Percentiles rank a stretch among this genome's conserved stretches.
Conservation (phyloP, 768 basidiomycete genomes). For the Amyloporia xantha region DNA sequence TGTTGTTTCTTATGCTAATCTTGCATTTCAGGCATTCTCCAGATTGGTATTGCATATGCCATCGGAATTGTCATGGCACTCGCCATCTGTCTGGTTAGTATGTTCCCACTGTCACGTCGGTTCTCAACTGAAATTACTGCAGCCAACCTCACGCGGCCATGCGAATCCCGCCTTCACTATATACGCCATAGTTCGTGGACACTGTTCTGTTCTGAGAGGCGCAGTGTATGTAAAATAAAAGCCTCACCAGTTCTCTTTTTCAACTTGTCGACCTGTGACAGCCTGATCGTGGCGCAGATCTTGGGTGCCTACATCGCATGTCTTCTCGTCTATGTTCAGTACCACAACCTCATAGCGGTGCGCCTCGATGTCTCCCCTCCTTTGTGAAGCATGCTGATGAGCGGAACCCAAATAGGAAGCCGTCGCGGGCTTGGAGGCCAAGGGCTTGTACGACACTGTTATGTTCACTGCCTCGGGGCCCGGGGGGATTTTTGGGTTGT, state of each 20-base stretch:
- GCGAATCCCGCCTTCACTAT: conserved; percentile 54
- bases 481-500: conserved; percentile 46
- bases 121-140: neutral
- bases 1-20: neutral
- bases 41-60: conserved; percentile 31
- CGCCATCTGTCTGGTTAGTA: conserved; percentile 16
- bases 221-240: conserved; percentile 29
- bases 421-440: conserved; percentile 16
- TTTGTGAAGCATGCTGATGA: conserved; percentile 19
- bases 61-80: conserved; percentile 34
- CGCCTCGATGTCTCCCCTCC: conserved; percentile 4
- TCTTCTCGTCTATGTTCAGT: conserved; percentile 55
- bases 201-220: conserved; percentile 47
- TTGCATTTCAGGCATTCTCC: conserved; percentile 22
- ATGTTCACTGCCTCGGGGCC: conserved; percentile 26
- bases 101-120: neutral
- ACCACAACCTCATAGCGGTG: conserved; percentile 44
- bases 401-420: conserved; percentile 26
- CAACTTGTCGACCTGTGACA: conserved; percentile 19
- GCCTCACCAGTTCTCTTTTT: neutral
- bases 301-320: conserved; percentile 60
- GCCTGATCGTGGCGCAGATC: conserved; percentile 63
- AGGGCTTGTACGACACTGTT: conserved; percentile 17
- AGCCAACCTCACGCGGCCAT: conserved; percentile 32
- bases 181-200: conserved; percentile 43